These are phyloP conservation scores for Leishmania lainsoni DNA, from an alignment of 208 protist genomes.

Conservation along the genomic window DNA sequence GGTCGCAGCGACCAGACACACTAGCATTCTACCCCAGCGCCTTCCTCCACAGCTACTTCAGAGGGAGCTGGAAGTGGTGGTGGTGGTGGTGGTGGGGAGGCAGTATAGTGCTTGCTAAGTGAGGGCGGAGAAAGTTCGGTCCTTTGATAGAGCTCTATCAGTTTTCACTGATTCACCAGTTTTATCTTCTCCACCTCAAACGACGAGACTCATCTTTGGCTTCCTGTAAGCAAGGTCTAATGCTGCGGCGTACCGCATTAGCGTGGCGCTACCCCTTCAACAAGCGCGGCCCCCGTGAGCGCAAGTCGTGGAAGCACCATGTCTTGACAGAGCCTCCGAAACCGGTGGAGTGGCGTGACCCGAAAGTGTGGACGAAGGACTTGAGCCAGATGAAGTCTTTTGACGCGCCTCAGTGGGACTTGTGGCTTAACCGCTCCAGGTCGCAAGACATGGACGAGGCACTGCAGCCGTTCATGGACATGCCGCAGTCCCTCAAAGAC, in stretches of 20 bases:
- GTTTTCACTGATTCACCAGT: background rate
- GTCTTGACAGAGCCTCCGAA: conserved; percentile 90
- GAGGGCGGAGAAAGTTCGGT: background rate
- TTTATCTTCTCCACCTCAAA: background rate
- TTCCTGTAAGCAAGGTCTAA: conserved; percentile 15
- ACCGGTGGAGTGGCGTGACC: conserved; percentile 90
- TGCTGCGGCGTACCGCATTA: conserved; percentile 67
- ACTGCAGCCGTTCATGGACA: conserved; percentile 94
- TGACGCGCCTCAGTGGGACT: conserved; percentile 91
- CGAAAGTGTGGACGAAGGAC: conserved; percentile 92
- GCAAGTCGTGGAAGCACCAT: conserved; percentile 92
- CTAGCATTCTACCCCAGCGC: background rate
- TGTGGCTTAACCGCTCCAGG: conserved; percentile 87
- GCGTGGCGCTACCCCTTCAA: conserved; percentile 85
- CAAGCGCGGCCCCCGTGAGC: conserved; percentile 85
- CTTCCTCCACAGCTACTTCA: background rate
- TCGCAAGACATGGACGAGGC: conserved; percentile 92
- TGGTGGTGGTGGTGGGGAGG: background rate
- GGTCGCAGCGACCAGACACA: background rate
- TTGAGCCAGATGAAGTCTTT: conserved; percentile 91
- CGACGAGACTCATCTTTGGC: background rate
- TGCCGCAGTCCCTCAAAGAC: conserved; percentile 92
- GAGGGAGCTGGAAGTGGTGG: background rate
- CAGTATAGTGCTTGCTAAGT: background rate
- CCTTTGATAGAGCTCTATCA: background rate